phyloP scores from a whole-genome alignment of 805 yeast genomes.

The Zygoascus flipseniorum region DNA sequence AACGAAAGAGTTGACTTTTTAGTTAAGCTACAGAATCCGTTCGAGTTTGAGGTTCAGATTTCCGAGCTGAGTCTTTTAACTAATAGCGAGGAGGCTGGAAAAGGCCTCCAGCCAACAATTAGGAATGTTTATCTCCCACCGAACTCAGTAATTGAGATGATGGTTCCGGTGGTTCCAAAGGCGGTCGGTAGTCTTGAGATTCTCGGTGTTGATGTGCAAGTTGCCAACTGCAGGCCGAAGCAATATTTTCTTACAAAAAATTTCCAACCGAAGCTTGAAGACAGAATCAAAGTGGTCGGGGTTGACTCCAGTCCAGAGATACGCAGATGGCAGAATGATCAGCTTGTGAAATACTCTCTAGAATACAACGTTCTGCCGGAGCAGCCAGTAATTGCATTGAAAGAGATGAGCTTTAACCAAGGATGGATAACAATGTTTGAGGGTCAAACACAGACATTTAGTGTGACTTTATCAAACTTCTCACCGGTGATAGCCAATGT shows the following conservation, averaged over 20 bases:
- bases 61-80: conserved; percentile 26
- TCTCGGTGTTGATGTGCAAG: conserved; percentile 41
- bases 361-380: conserved; percentile 31
- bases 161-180: conserved; percentile 27
- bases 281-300: conserved; percentile 25
- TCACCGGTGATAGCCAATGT: conserved; percentile 49
- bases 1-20: conserved; percentile 56
- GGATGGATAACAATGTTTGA: conserved; percentile 71
- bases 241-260: conserved; percentile 23
- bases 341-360: conserved; percentile 15
- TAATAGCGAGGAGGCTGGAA: conserved; percentile 10
- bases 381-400: conserved; percentile 55
- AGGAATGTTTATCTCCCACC: conserved; percentile 25
- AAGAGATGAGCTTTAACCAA: conserved; percentile 46
- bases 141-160: conserved; percentile 16
- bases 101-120: conserved; percentile 14
- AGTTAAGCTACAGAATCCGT: conserved; percentile 68
- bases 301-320: conserved; percentile 4
- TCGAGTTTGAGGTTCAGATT: conserved; percentile 60
- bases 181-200: conserved; percentile 42
- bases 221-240: conserved; percentile 43
- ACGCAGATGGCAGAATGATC: not conserved
- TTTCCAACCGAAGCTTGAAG: conserved; percentile 8
- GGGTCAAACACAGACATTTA: conserved; percentile 55
- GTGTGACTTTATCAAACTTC: conserved; percentile 47